Conservation (phyloP, 2,329 filamentous ascomycete species). For the Claviceps capensis region DNA sequence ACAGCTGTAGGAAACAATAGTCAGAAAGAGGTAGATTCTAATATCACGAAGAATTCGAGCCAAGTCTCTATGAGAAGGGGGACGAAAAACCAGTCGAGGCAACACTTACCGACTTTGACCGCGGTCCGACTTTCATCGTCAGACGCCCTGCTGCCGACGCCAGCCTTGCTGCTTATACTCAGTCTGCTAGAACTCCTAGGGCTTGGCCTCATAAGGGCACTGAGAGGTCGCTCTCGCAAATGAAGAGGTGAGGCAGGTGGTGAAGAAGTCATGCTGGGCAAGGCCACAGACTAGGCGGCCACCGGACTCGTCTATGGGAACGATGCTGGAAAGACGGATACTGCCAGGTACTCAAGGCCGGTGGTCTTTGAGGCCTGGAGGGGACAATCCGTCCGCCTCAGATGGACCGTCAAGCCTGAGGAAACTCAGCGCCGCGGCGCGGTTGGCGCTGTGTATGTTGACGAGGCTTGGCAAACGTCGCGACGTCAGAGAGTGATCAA, state of each 20-base stretch:
- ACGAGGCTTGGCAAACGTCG: constrained; percentile 1
- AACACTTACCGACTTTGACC: constrained; percentile 78
- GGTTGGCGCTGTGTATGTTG: constrained; percentile 1
- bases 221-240: constrained; percentile 56
- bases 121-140: constrained; percentile 85
- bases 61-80: neutral
- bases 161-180: constrained; percentile 69
- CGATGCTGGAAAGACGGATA: neutral
- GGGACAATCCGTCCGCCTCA: constrained; percentile 2
- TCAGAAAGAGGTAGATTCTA: neutral
- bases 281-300: neutral
- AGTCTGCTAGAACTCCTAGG: constrained; percentile 68
- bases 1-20: constrained; percentile 46
- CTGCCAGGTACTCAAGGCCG: neutral
- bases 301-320: neutral
- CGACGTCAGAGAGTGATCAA: neutral
- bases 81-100: neutral
- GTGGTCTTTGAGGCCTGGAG: neutral
- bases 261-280: constrained; percentile 47
- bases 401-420: constrained; percentile 2
- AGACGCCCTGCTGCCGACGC: constrained; percentile 65
- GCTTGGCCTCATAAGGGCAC: constrained; percentile 63
- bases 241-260: constrained; percentile 53
- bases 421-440: constrained; percentile 5
- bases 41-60: neutral